A percentile compares a stretch with the other conserved stretches of the same genome.
Conservation (phyloP, 148 eudicot species). For the Vaccinium vitisidaea region DNA sequence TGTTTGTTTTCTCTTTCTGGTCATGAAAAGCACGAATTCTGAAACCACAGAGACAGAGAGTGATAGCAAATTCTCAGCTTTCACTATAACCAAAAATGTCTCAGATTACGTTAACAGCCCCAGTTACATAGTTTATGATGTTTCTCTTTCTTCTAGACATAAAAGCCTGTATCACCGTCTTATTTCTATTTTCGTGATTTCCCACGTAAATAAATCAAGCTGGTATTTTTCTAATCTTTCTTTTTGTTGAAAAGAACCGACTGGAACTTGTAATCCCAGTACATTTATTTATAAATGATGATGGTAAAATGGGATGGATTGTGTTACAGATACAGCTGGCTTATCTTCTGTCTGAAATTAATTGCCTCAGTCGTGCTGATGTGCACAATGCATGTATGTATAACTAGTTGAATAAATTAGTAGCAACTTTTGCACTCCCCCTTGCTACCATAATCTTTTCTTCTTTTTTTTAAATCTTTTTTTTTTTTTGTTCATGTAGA, state of each 20-base stretch:
- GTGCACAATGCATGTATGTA: not conserved
- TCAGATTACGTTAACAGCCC: not conserved
- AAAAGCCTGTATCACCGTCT: not conserved
- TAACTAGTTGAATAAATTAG: not conserved
- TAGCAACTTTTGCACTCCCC: not conserved
- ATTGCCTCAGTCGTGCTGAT: not conserved
- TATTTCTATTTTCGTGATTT: not conserved
- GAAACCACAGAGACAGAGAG: slow-evolving; percentile 10
- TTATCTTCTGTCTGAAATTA: not conserved
- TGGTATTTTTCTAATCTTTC: not conserved
- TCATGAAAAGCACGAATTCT: slow-evolving; percentile 14
- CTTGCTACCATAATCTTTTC: not conserved
- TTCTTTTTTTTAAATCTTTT: no score
- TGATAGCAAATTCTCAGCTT: slow-evolving; percentile 22
- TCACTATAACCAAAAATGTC: slow-evolving; percentile 26
- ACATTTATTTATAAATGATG: not conserved
- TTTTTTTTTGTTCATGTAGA: not conserved
- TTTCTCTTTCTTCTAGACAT: slow-evolving; percentile 17
- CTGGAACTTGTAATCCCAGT: not conserved
- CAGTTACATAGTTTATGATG: not conserved
- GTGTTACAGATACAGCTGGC: not conserved
- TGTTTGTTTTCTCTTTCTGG: not conserved
- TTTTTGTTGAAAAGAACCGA: no score
- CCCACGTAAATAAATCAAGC: not conserved
- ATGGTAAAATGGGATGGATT: not conserved